Base-by-base conservation (phyloP, 2,329 filamentous ascomycete species). In the Ceratocystis ficicola region DNA sequence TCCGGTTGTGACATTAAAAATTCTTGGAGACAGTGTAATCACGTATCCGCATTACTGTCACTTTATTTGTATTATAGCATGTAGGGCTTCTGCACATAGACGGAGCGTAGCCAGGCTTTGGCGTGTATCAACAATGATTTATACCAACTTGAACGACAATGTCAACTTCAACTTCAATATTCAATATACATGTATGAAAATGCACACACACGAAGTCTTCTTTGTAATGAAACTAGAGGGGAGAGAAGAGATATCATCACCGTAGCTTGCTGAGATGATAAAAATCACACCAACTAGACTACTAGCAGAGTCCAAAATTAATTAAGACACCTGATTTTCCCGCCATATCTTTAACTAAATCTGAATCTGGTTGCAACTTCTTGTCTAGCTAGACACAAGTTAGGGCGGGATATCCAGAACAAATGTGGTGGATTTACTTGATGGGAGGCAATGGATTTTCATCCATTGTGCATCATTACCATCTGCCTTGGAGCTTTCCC, bases 41-140 rank as follows among this genome's bases (percentile, higher is more conserved):
- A 22, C 46, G 46, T 20, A n/a, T n/a, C 30, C 8, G 32, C 36
- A 36, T 20, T 2, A 44, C 63, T 41, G 48, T 44, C n/a, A 15
- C 50, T 65, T 30, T 55, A 55, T 59, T 44, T 73, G 20, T 71
- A 61, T 66, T 52, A 41, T 62, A 68, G 36, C 55, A 63, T 63
- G 66, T 65, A 62, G 36, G 65, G n/a, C 36, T 55, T 65, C 28
- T 10, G 17, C 44, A 55, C 32, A 65, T 36, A 44, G 22, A 36
- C 44, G 44, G 44, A 67, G 46, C 61, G 63, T 61, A 57, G 61
- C 48, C 64, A 63, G 64, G 55, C 46, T 44, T 68, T 65, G 61
- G 64, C 52, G 48, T 67, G 62, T 67, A 66, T 62, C 65, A 67
- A 48, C 57, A 65, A 50, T 48, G 52, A 57, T 57, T 57, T 57